Evolutionary conservation across 352 stramenopile species (phyloP).

Genomic region (Globisporangium polare): DNA sequence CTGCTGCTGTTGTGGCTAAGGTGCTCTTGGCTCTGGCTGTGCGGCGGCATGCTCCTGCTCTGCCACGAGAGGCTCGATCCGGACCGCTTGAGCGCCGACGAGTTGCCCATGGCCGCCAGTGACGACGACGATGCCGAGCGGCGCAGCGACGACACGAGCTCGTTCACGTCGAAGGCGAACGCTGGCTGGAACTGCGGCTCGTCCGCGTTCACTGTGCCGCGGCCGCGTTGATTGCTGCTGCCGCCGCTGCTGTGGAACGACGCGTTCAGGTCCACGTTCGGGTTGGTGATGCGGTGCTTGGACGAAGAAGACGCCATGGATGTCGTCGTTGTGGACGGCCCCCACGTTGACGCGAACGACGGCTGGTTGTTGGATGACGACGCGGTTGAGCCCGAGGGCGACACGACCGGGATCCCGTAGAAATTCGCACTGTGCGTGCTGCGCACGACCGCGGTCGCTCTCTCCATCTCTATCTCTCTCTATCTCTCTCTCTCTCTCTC

Average conservation of each 20-base stretch:
- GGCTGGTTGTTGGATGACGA: constrained; percentile 4
- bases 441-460: constrained; percentile 43
- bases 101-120: constrained; percentile 20
- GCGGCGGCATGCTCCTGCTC: background rate
- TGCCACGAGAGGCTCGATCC: constrained; percentile 15
- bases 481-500: background rate
- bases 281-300: constrained; percentile 34
- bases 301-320: constrained; percentile 17
- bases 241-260: constrained; percentile 24
- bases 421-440: constrained; percentile 57
- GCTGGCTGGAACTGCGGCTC: constrained; percentile 36
- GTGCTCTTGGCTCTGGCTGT: constrained; percentile 20
- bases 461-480: constrained; percentile 24
- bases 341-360: constrained; percentile 17
- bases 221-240: background rate
- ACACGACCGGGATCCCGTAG: constrained; percentile 45
- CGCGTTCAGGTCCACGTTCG: constrained; percentile 37
- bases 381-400: constrained; percentile 15
- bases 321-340: constrained; percentile 17
- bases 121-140: constrained; percentile 27
- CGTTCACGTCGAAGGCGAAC: constrained; percentile 57
- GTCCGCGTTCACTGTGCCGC: constrained; percentile 3
- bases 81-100: constrained; percentile 11
- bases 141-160: constrained; percentile 29
- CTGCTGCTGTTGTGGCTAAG: constrained; percentile 6